Percentiles rank a stretch among this genome's conserved stretches.
These are phyloP conservation scores for Rhodotorula diobovata DNA, from an alignment of 768 basidiomycete species.

Conservation along the genomic window DNA sequence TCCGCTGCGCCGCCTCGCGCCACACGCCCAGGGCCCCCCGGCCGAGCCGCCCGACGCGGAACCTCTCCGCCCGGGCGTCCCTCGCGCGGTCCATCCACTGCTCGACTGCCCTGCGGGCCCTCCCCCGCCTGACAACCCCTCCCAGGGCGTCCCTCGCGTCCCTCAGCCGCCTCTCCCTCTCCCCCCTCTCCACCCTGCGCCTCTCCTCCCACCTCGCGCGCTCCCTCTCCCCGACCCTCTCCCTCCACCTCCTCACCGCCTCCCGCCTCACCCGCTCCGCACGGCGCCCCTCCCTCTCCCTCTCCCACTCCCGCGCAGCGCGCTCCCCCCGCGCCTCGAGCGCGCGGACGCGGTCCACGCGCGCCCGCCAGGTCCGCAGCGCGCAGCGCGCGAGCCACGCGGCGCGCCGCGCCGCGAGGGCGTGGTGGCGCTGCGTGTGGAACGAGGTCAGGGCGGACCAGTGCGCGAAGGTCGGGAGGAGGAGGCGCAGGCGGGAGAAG, in stretches of 20 bases:
- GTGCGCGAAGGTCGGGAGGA: neutral
- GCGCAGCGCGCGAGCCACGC: constrained; percentile 15
- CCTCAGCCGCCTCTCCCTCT: constrained; percentile 1
- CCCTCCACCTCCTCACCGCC: neutral
- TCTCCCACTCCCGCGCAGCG: neutral
- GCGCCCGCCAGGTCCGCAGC: constrained; percentile 3
- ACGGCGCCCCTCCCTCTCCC: neutral
- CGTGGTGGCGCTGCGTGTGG: neutral
- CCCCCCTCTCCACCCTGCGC: neutral
- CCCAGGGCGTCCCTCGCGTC: constrained; percentile 1
- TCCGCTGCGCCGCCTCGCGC: neutral
- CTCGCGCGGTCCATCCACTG: neutral
- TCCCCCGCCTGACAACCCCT: neutral
- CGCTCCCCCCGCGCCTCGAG: neutral
- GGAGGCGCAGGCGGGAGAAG: constrained; percentile 2
- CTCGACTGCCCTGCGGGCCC: neutral
- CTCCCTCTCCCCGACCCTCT: too few relatives aligned
- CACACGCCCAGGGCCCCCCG: neutral
- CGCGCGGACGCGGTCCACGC: neutral
- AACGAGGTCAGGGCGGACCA: neutral
- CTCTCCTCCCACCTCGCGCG: too few relatives aligned
- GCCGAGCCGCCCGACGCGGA: neutral
- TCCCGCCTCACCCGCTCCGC: neutral
- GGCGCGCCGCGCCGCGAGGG: neutral
- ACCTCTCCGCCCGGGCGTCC: neutral